Conservation (phyloP, 805 yeast genomes). For the Candida coquimbonensis region DNA sequence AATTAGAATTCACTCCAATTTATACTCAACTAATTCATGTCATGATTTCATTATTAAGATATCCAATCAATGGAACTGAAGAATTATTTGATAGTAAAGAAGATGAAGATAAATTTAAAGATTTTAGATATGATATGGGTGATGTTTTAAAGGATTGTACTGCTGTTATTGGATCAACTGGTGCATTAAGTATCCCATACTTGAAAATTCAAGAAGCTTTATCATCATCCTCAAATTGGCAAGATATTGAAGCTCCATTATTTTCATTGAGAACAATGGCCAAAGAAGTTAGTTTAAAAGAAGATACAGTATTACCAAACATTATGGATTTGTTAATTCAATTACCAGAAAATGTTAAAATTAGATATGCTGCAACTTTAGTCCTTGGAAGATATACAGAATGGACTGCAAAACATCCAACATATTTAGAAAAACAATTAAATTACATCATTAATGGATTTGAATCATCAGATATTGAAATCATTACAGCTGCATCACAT, state of each 20-base stretch:
- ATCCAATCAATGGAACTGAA: constrained; percentile 44
- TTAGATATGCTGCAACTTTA: constrained; percentile 87
- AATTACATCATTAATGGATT: constrained; percentile 80
- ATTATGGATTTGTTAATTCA: constrained; percentile 62
- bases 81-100: constrained; percentile 58
- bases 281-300: constrained; percentile 67
- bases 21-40: constrained; percentile 53
- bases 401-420: constrained; percentile 88
- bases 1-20: constrained; percentile 42
- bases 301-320: constrained; percentile 62
- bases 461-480: constrained; percentile 31
- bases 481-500: constrained; percentile 81
- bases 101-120: constrained; percentile 86
- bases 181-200: constrained; percentile 67
- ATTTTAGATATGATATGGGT: constrained; percentile 94
- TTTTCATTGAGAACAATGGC: constrained; percentile 94
- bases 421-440: constrained; percentile 72
- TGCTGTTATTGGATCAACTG: constrained; percentile 73
- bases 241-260: constrained; percentile 80
- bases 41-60: constrained; percentile 63
- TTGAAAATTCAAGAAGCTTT: constrained; percentile 41
- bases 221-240: constrained; percentile 50
- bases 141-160: constrained; percentile 97
- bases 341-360: constrained; percentile 78
- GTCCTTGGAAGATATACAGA: constrained; percentile 94